Base-by-base conservation (phyloP, 2,329 filamentous ascomycete genomes). In the Coniochaeta sp. region DNA sequence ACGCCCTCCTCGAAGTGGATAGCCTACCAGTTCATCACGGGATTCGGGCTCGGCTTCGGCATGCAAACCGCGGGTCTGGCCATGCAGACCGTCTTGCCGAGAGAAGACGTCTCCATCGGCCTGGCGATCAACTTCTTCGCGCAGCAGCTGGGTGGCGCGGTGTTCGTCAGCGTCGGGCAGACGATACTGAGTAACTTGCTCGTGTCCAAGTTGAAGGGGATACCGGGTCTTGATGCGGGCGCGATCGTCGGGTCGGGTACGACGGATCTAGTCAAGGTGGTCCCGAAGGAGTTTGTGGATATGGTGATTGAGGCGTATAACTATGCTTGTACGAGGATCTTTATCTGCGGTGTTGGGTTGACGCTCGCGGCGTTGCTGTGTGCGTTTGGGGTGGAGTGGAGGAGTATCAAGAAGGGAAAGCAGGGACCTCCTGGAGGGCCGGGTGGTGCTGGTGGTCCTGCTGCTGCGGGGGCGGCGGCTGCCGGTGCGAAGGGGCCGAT, bases 231-330 rank as follows among this genome's bases (percentile, higher is more conserved):
- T 6, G 66, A 75, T 28, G 60, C 75, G 1, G 51, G 62, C 14
- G 55, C 59, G 5, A 73, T 82, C 33, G 65, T 78, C 52, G 67
- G 63, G 7, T 72, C 68, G 7, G 79, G 79, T 27, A 78, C 76
- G n/a, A 89, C 85, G 0, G 75, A 82, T 46, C 70, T 91, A 20
- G 75, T 77, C 53, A 62, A 69, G 0, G 63, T 71, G 2, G 78
- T 89, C 22, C 69, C 76, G 0, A 56, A 66, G 0, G 58, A 79
- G 53, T 78, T 73, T 53, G 63, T 84, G 4, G 60, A 64, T 2
- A 67, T 71, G 1, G 83, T 91, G 8, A 69, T 83, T 1, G 56
- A 70, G 0, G 85, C 83, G 0, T 90, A 89, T 68, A 88, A 88
- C 62, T 67, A 72, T 40, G 79, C 83, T 0, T 71, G 86, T 32